Conservation (phyloP, 768 basidiomycete genomes). For the Suillus occidentalis region DNA sequence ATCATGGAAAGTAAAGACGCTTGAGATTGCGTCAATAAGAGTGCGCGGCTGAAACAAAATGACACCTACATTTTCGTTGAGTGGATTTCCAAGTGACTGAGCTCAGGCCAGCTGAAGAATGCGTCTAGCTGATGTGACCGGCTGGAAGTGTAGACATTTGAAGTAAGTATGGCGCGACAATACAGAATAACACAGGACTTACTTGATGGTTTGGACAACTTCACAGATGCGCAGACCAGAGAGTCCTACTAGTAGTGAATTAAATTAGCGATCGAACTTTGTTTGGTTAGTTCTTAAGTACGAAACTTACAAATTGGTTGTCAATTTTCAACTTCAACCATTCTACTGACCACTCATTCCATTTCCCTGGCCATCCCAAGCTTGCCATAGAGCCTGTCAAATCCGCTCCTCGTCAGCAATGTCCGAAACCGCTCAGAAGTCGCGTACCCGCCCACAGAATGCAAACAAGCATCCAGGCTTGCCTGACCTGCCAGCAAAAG, state of each 20-base stretch:
- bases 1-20: neutral
- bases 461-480: slow-evolving; percentile 9
- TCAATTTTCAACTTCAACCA: neutral
- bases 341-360: neutral
- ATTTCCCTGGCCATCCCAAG: neutral
- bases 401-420: slow-evolving; percentile 16
- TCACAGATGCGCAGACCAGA: neutral
- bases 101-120: neutral
- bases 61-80: neutral
- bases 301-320: neutral
- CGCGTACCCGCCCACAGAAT: slow-evolving; percentile 3
- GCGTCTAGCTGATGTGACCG: neutral
- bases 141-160: neutral
- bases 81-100: neutral
- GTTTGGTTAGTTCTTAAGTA: neutral
- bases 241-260: neutral
- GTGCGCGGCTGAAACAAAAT: neutral
- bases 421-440: neutral
- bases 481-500: neutral
- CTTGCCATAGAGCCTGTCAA: neutral
- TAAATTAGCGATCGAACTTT: neutral
- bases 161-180: neutral
- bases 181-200: neutral
- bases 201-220: neutral
- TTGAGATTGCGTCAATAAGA: neutral